Base-by-base conservation (phyloP, 2,329 filamentous ascomycete species). In the Botryotinia globosa region DNA sequence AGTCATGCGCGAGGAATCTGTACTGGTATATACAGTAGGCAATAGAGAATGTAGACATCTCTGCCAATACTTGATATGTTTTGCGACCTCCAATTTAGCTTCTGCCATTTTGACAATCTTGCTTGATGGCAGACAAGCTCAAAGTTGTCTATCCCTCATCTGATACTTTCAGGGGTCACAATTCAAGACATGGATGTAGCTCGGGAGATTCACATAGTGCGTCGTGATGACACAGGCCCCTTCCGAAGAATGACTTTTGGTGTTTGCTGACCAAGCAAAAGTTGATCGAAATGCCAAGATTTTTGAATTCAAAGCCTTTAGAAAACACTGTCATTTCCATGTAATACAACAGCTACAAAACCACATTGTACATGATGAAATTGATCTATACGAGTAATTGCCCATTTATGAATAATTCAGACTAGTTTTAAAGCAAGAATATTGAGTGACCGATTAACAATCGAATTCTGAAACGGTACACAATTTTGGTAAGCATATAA, bases 41-140 rank as follows among this genome's bases (percentile, higher is more conserved):
- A 99, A 89, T 74, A 91, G 87, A 37, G 91, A 91, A 81, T 91
- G 92, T 76, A 96, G 87, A 81, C 95, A 98, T 80, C 94, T 91
- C 76, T 94, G 89, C 91, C 94, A 99, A 87, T 98, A 99, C 80
- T 92, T 93, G 80, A 96, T 85, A 81, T 99, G 96, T 73, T 86
- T 87, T 65, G 88, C 85, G 73, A 86, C 88, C 80, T 92, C 84
- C 74, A 92, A 83, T 37, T 80, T 77, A 4, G 82, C 78, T 63
- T 79, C 76, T 70, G 68, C 74, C 77, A 80, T 80, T 44, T 63
- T 71, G n/a, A 59, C 39, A 39, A 29, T 37, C 25, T 37, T 45
- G 51, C 44, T 48, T 29, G 59, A 71, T 16, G 39, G 54, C 3
- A 34, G 37, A 44, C 6, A 42, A 56, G 51, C n/a, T 29, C 51